Evolutionary conservation across 2,329 filamentous ascomycete genomes (phyloP), one percentile per base, ranked within the genome.

Genomic region (Aspergillus felis): DNA sequence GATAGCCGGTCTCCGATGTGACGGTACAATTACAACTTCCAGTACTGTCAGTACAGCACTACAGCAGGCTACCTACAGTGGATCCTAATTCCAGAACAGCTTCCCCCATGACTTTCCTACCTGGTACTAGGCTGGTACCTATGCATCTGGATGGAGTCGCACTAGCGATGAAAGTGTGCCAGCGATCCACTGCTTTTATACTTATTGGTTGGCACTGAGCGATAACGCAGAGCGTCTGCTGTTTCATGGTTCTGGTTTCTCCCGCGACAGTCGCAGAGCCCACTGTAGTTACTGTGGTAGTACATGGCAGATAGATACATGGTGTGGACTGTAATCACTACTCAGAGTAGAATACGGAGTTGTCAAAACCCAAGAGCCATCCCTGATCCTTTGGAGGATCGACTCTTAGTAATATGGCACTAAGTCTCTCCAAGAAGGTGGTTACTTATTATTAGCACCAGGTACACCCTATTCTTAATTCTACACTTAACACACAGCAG

Each of bases 221-320:
- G 32, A 6, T 53, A 47, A 55, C 50, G 46, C 53, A 56, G 49
- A 53, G 53, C 49, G 57, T 24, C 53, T 57, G 53, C 46, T 59
- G 57, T 61, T 64, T 63, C 58, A 57, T 64, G 62, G 59, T 57
- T 58, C 54, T 64, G 61, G 59, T 58, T 58, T 55, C 55, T 62
- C 62, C 60, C 60, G 62, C 62, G 55, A 62, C 60, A 59, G 58
- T 61, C 57, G 60, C 60, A 47, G 44, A 44, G 7, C 10, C 41
- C 51, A 54, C 44, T 44, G 53, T 29, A 20, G 24, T 6, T 22
- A 22, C 22, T 22, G 22, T 22, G 22, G 22, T 22, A 22, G 22
- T 22, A 22, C n/a, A n/a, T n/a, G n/a, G n/a, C n/a, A n/a, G n/a
- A n/a, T n/a, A n/a, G n/a, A n/a, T 32, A n/a, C 41, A 46, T 17